Conservation (phyloP, 371 early-diverging fungal genomes). For the Funneliformis caledonium region DNA sequence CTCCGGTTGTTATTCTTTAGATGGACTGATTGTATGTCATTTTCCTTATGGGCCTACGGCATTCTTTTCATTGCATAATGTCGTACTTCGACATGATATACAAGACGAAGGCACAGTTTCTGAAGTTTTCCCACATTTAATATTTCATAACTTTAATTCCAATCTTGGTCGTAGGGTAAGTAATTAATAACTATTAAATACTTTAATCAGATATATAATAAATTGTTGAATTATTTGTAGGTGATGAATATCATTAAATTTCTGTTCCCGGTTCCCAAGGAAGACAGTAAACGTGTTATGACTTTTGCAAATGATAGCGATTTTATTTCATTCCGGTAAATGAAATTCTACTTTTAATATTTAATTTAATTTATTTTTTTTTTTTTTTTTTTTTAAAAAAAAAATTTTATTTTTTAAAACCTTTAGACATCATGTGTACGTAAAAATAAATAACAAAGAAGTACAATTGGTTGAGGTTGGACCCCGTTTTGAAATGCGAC, state of each 20-base stretch:
- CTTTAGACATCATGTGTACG: conserved; percentile 91
- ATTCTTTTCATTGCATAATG: conserved; percentile 96
- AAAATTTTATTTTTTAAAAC: background rate
- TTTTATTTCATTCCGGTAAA: conserved; percentile 91
- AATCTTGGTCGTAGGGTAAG: conserved; percentile 85
- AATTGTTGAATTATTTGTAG: conserved; percentile 47
- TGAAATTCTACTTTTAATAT: background rate
- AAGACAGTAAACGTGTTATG: conserved; percentile 94
- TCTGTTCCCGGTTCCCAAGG: conserved; percentile 97
- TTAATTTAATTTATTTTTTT: background rate
- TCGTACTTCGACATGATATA: conserved; percentile 96
- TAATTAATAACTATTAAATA: background rate
- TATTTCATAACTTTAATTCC: conserved; percentile 92
- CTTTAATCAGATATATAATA: background rate
- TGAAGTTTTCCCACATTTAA: conserved; percentile 94
- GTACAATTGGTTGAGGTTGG: conserved; percentile 96
- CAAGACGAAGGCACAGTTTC: conserved; percentile 94
- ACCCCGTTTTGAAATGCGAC: conserved; percentile 97
- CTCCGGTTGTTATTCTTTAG: conserved; percentile 45
- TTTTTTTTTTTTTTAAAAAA: background rate
- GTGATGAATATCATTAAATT: conserved; percentile 90
- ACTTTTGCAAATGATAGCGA: conserved; percentile 96
- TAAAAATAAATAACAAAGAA: conserved; percentile 83
- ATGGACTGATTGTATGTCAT: conserved; percentile 95
- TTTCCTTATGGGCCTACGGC: conserved; percentile 99